phyloP scores from a whole-genome alignment of 805 yeast genomes.

The Lipomyces kockii region DNA sequence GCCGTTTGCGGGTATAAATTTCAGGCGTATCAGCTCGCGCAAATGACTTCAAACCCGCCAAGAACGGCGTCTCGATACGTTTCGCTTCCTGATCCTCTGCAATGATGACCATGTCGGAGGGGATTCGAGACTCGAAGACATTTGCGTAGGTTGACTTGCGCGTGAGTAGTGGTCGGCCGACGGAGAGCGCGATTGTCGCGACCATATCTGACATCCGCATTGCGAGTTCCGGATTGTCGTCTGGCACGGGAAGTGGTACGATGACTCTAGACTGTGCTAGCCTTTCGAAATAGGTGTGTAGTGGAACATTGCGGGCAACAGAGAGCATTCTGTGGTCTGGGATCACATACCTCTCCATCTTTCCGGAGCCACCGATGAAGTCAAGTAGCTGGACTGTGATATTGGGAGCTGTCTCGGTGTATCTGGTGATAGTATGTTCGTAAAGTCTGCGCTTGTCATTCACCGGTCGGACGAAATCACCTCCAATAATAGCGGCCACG shows the following conservation, averaged over 20 bases:
- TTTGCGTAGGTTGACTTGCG: not conserved
- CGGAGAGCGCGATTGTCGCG: not conserved
- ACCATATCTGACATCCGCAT: not conserved
- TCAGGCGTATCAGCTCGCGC: slow-evolving; percentile 1
- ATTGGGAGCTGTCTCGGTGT: not conserved
- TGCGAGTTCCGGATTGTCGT: not conserved
- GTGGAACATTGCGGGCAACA: not conserved
- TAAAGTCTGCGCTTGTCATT: not conserved
- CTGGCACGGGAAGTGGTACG: not conserved
- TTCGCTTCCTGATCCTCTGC: not conserved
- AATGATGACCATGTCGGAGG: not conserved
- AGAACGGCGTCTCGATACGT: not conserved
- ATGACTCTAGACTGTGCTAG: not conserved
- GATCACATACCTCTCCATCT: not conserved
- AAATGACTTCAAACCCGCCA: not conserved
- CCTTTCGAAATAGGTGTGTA: not conserved
- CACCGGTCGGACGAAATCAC: not conserved
- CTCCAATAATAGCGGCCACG: not conserved
- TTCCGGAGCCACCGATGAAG: not conserved
- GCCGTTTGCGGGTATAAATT: not conserved
- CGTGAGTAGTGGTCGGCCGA: not conserved
- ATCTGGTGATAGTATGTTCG: not conserved
- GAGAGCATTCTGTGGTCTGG: not conserved
- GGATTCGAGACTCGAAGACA: not conserved
- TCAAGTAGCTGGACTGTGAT: not conserved